A percentile compares a stretch with the other conserved stretches of the same genome.
Conservation (phyloP, 164 flowering plant species). For the Euptelea pleiosperma region DNA sequence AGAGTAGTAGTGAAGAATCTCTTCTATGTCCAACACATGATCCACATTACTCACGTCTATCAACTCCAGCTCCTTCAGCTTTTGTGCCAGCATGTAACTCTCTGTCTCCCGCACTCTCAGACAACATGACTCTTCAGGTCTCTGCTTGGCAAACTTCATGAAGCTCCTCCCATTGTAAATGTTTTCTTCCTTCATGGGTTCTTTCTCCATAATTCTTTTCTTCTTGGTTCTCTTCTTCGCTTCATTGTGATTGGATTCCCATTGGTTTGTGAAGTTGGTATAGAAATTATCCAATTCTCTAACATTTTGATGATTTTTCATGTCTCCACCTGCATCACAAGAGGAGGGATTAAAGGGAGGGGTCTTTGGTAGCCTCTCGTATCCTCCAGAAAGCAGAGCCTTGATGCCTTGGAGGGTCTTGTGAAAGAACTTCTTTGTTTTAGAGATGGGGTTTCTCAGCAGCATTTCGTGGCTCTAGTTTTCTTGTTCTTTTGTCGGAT, state of each 20-base stretch:
- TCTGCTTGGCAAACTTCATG: constrained; percentile 9
- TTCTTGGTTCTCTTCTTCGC: constrained; percentile 11
- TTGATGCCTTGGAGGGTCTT: constrained; percentile 42
- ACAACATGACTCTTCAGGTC: constrained; percentile 6
- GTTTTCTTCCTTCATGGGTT: constrained; percentile 11
- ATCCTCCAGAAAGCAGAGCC: constrained; percentile 36
- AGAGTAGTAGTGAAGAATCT: constrained; percentile 70
- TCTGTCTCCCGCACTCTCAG: constrained; percentile 12
- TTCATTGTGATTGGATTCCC: constrained; percentile 22
- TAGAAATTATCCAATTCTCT: constrained; percentile 27
- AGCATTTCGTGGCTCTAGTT: constrained; percentile 29
- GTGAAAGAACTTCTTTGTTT: constrained; percentile 50
- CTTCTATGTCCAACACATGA: constrained; percentile 61
- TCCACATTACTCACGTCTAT: constrained; percentile 52
- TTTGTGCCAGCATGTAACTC: constrained; percentile 28
- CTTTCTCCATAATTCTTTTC: constrained; percentile 1
- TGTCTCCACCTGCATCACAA: constrained; percentile 11
- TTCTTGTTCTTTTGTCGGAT: too few relatives aligned
- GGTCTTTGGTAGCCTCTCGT: constrained; percentile 43
- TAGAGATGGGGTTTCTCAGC: constrained; percentile 44
- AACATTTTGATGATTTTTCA: constrained; percentile 16
- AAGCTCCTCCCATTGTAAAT: constrained; percentile 14
- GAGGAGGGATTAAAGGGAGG: constrained; percentile 34
- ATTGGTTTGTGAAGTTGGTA: constrained; percentile 16
- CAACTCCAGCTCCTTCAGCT: constrained; percentile 61